A percentile compares a stretch with the other conserved stretches of the same genome.
Evolutionary conservation across 352 stramenopile species (phyloP).

Genomic region (Chrysophaeum taylorii): DNA sequence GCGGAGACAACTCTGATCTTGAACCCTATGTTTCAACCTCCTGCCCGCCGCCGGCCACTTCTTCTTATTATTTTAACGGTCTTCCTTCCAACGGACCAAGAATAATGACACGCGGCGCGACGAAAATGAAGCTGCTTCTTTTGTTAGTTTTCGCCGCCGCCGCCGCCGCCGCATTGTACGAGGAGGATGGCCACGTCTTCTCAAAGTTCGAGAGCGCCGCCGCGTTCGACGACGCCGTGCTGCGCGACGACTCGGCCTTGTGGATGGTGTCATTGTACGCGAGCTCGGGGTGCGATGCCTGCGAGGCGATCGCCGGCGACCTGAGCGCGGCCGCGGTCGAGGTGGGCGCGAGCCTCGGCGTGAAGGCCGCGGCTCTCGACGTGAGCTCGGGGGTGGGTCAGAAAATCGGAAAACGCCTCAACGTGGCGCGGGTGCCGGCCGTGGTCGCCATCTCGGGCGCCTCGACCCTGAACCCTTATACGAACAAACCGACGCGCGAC

Average conservation of each 20-base stretch:
- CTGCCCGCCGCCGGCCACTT: no score
- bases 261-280: constrained; percentile 1
- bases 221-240: not conserved
- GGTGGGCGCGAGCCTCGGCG: not conserved
- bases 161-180: not conserved
- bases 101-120: no score
- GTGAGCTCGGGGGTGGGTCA: not conserved
- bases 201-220: not conserved
- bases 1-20: no score
- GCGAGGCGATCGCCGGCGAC: not conserved
- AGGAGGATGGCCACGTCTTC: not conserved
- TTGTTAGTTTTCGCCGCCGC: not conserved
- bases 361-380: not conserved
- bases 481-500: not conserved
- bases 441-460: not conserved
- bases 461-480: not conserved
- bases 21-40: no score
- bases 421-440: not conserved
- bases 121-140: no score
- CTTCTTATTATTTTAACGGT: no score
- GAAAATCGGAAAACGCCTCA: not conserved
- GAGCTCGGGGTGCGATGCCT: not conserved
- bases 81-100: no score
- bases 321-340: not conserved
- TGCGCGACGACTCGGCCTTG: not conserved